Base-by-base conservation (phyloP, 257 asterid genomes). In the Hygrophila difformis region DNA sequence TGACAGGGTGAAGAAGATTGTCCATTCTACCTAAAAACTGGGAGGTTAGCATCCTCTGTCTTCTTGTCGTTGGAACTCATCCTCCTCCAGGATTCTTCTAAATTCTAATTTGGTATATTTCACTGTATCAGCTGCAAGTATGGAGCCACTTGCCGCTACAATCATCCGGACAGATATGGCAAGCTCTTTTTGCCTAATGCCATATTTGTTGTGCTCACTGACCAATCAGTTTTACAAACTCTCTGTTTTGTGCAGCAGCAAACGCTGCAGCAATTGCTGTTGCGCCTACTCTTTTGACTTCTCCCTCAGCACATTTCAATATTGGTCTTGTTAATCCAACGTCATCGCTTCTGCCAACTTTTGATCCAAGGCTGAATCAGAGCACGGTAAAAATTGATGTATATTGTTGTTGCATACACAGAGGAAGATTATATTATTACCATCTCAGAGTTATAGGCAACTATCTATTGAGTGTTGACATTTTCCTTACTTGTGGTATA, bases 1-100 rank as follows among this genome's bases (percentile, higher is more conserved):
- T 70, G 55, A 59, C 88, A 89, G 98, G 96, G 91, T 42, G 98
- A 82, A 76, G 94, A 75, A 50, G 94, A 89, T 67, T 89, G 98
- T 61, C 98, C 96, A 12, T 89, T 89, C 73, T 89, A 82, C 76
- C 63, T 89, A 15, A 85, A 85, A 78, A 89, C 98, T 53, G 96
- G 96, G 72, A 89, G 98, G 98, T 89, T 13, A 49, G 80, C 69
- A n/a, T 31, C 23, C 50, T 47, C 14, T 58, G 37, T 61, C 40
- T 55, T 51, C 39, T 43, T 61, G 46, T 50, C n/a, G 16, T 49
- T 44, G 12, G 12, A 53, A 16, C 43, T 34, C 44, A 42, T 28
- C 33, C 47, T 58, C 17, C 24, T 59, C 38, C 21, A 26, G 21
- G 46, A 17, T 21, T 12, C 18, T 8, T 35, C 2, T 48, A 66